Base-by-base conservation (phyloP, 2,329 filamentous ascomycete genomes). In the Bipolaris oryzae region DNA sequence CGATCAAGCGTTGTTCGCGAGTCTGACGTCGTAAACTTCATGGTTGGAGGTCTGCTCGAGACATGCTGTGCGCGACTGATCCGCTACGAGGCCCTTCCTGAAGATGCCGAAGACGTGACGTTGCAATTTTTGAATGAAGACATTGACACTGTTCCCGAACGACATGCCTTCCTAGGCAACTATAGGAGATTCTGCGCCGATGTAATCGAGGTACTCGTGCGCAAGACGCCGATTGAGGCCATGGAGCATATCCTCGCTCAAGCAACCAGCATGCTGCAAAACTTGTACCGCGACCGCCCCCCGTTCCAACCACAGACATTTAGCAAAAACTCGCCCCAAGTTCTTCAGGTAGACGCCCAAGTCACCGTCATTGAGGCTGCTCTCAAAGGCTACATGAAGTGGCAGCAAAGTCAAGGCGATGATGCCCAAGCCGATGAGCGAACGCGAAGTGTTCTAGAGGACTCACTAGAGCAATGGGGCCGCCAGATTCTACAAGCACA, bases 131-230 rank as follows among this genome's bases (percentile, higher is more conserved):
- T 99, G 1, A 83, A 92, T 68, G 93, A 98, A 70, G 95, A 99
- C 72, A 96, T 96, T 53, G 95, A 99, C 70, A 98, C 94, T 0
- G 82, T 94, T 18, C 95, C 95, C 0, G 95, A 99, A 74, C 86
- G 92, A 21, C 95, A 99, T 77, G 92, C 92, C 1, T 99, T 99
- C 74, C 83, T 98, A 10, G 92, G 94, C 3, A 98, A 99, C 71
- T 99, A 99, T 75, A 85, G 95, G 37, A 86, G 95, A 57, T 98
- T 96, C 70, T 95, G 92, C 74, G 87, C 88, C 3, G 89, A 91
- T 57, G 85, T 97, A 23, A 92, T 99, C 53, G 94, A 98, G 76
- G 85, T 85, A 15, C 91, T 98, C 61, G 92, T 96, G 20, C 85
- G 90, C 63, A 85, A 90, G 64, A 90, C 91, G 66, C 87, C 93